Evolutionary conservation across 2,329 filamentous ascomycete genomes (phyloP).

Genomic region (Bipolaris oryzae): DNA sequence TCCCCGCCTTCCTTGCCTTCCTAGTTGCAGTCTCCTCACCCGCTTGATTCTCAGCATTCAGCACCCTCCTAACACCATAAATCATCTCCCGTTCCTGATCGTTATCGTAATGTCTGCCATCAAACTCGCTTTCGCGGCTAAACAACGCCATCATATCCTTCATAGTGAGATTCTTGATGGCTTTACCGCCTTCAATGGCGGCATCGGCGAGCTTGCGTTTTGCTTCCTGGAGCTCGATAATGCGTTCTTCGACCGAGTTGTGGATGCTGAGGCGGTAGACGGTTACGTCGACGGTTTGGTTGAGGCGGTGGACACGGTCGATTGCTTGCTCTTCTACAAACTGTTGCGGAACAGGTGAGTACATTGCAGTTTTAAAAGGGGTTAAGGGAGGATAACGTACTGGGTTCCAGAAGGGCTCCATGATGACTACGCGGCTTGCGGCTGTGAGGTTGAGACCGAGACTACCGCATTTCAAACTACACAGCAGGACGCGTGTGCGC

Average conservation of each 20-base stretch:
- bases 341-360: constrained; percentile 45
- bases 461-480: constrained; percentile 91
- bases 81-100: constrained; percentile 39
- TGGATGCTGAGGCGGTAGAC: constrained; percentile 93
- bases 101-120: constrained; percentile 51
- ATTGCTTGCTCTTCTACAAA: constrained; percentile 99
- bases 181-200: constrained; percentile 83
- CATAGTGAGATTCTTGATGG: constrained; percentile 83
- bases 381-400: constrained; percentile 53
- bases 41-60: constrained; percentile 24
- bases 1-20: constrained; percentile 36
- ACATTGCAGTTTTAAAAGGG: not conserved
- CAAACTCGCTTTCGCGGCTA: constrained; percentile 67
- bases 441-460: constrained; percentile 93
- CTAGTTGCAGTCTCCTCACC: constrained; percentile 15
- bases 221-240: constrained; percentile 91
- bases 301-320: constrained; percentile 96
- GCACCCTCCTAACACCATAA: constrained; percentile 42
- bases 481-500: constrained; percentile 81
- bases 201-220: constrained; percentile 91
- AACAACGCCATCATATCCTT: constrained; percentile 94
- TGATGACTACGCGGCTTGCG: constrained; percentile 88
- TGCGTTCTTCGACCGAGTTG: constrained; percentile 88
- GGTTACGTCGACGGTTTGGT: constrained; percentile 91
- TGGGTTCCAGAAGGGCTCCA: constrained; percentile 99